Conservation (phyloP, 2,329 filamentous ascomycete species). For the Sporothrix dimorphospora region DNA sequence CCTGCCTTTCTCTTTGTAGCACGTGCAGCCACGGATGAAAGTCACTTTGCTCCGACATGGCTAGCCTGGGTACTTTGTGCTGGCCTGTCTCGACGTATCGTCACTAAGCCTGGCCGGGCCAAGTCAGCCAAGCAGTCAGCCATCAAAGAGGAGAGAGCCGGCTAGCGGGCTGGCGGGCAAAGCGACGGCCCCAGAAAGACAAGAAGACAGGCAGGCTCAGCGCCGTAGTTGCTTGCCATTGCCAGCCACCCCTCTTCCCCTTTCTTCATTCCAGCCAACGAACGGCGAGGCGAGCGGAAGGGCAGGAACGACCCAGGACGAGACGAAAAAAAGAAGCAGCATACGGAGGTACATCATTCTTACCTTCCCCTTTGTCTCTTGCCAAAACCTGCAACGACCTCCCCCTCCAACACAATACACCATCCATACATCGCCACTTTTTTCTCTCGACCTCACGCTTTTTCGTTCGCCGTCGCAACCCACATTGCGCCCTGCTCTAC, state of each 20-base stretch:
- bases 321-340: conserved; percentile 1
- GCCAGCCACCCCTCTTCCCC: conserved; percentile 19
- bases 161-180: neutral
- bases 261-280: conserved; percentile 22
- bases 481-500: neutral
- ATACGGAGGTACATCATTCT: neutral
- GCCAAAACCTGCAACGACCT: neutral
- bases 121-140: conserved; percentile 10
- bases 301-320: conserved; percentile 18
- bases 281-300: conserved; percentile 17
- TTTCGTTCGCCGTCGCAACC: neutral
- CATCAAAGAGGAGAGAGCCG: conserved; percentile 1
- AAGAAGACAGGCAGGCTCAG: neutral
- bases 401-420: neutral
- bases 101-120: conserved; percentile 11
- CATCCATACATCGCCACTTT: conserved; percentile 17
- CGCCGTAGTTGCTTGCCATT: conserved; percentile 11
- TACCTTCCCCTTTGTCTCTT: conserved; percentile 7
- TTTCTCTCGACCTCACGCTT: neutral
- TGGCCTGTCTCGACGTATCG: too few species aligned
- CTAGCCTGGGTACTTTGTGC: conserved; percentile 1
- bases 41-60: neutral
- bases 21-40: conserved; percentile 5
- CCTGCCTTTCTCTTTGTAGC: neutral
- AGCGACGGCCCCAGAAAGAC: neutral